Conservation (phyloP, 169 alveolate species). For the Plasmodium ovale region DNA sequence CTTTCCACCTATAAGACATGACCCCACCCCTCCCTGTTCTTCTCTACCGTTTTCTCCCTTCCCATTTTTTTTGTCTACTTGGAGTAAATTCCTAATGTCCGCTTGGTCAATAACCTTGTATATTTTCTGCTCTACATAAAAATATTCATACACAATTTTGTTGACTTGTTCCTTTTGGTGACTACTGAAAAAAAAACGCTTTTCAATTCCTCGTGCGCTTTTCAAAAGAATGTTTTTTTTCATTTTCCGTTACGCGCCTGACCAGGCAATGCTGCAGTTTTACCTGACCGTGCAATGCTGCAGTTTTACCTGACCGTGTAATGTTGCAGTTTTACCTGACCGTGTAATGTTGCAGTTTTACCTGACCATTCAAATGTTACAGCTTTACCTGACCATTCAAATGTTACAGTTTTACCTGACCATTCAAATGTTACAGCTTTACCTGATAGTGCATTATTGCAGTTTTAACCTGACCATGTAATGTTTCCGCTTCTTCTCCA, state of each 20-base stretch:
- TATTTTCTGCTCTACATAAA: constrained; percentile 56
- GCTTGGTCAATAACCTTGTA: constrained; percentile 24
- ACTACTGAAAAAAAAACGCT: constrained; percentile 49
- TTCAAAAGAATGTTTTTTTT: constrained; percentile 24
- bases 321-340: not conserved
- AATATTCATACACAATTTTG: constrained; percentile 53
- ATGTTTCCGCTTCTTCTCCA: not conserved
- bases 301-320: not conserved
- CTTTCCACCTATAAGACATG: not conserved
- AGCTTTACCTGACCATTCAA: not conserved
- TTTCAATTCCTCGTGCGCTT: constrained; percentile 18
- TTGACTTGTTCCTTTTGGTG: constrained; percentile 26
- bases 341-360: not conserved
- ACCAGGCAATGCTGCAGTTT: not conserved
- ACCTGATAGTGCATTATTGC: not conserved
- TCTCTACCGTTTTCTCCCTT: not conserved
- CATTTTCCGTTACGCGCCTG: constrained; percentile 8
- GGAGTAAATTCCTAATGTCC: constrained; percentile 6
- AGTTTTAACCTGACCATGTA: not conserved
- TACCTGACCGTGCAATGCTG: not conserved
- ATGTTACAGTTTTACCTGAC: not conserved
- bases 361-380: not conserved
- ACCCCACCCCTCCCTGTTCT: not conserved
- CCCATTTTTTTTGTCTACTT: not conserved
- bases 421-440: not conserved